Percentiles rank a stretch among this genome's conserved stretches.
These are phyloP conservation scores for Ophiosphaerella korrae DNA, from an alignment of 2,329 filamentous ascomycete genomes.

Conservation along the genomic window DNA sequence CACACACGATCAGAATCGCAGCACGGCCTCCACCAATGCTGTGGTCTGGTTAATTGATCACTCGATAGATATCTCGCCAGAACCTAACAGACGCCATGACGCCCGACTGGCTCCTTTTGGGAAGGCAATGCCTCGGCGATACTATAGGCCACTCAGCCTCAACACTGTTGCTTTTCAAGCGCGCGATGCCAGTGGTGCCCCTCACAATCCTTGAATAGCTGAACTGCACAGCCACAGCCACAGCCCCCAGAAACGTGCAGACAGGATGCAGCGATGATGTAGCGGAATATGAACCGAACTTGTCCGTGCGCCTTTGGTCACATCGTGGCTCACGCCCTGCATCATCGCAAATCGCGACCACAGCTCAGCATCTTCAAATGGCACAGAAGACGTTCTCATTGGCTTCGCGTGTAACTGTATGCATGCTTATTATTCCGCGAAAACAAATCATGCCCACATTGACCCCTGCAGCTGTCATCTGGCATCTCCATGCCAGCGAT, in stretches of 20 bases:
- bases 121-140: conserved; percentile 11
- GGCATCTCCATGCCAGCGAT: conserved; percentile 71
- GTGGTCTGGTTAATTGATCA: neutral
- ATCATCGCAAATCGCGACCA: conserved; percentile 33
- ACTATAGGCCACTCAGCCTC: conserved; percentile 11
- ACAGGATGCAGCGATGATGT: conserved; percentile 29
- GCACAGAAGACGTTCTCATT: conserved; percentile 47
- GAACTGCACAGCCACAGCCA: no score
- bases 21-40: neutral
- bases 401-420: conserved; percentile 50
- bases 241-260: conserved; percentile 5
- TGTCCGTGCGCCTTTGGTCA: conserved; percentile 23
- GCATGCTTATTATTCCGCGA: conserved; percentile 11
- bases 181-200: conserved; percentile 10
- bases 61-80: neutral
- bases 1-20: neutral
- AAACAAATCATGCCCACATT: conserved; percentile 11
- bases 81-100: conserved; percentile 24
- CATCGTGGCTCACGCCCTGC: conserved; percentile 25
- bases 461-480: conserved; percentile 56
- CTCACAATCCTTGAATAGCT: no score
- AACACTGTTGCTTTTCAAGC: conserved; percentile 21
- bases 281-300: conserved; percentile 31
- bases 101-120: conserved; percentile 9
- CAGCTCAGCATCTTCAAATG: conserved; percentile 30